Evolutionary conservation across 345 rosid species (phyloP).

Genomic region (Melastoma malabathricum): DNA sequence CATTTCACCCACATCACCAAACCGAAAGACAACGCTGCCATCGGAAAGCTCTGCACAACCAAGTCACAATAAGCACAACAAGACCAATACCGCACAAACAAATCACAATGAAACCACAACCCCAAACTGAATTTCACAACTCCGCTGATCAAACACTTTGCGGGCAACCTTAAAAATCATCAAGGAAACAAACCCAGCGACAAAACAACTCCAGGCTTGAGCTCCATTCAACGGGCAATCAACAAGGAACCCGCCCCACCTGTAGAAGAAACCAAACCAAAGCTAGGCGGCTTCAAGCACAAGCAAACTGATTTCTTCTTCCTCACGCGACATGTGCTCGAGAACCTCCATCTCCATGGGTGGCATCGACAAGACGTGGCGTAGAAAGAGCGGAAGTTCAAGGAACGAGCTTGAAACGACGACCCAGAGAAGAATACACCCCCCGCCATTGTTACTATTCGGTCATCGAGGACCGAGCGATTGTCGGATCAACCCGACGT

Average conservation of each 20-base stretch:
- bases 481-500: too few species aligned
- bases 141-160: too few species aligned
- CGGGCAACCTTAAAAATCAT: too few species aligned
- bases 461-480: too few species aligned
- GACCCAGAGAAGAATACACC: neutral
- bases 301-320: neutral
- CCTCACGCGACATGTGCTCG: too few species aligned
- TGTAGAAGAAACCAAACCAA: too few species aligned
- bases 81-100: neutral
- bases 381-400: slow-evolving; percentile 10
- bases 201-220: too few species aligned
- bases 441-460: too few species aligned
- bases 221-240: too few species aligned
- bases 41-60: slow-evolving; percentile 32
- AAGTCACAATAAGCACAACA: neutral
- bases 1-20: slow-evolving; percentile 34
- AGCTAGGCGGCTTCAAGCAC: neutral
- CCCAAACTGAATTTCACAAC: too few species aligned
- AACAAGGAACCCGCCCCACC: too few species aligned
- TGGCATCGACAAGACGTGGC: slow-evolving; percentile 7
- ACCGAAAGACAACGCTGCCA: slow-evolving; percentile 48
- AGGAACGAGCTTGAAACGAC: slow-evolving; percentile 12
- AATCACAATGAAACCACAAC: neutral
- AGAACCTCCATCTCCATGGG: neutral
- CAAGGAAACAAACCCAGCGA: too few species aligned